Base-by-base conservation (phyloP, 257 asterid genomes). In the Capsicum pubescens region DNA sequence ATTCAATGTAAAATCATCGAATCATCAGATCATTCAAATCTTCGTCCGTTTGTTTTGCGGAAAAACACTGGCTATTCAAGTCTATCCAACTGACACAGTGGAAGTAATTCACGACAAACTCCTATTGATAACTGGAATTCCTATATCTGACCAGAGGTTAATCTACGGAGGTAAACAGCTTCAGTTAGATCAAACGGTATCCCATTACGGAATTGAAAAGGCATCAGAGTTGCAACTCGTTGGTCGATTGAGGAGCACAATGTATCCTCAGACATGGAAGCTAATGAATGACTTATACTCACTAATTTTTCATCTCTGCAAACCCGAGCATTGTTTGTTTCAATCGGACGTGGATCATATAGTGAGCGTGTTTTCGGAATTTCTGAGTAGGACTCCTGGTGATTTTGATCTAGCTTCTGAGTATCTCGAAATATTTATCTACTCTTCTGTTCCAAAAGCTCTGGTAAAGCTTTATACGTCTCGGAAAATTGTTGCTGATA, bases 241-340 rank as follows among this genome's bases (percentile, higher is more conserved):
- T 9, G 68, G 68, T 5, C 36, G 36, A 61, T 61, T 61, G 36
- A 61, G 68, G 68, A 61, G 68, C 68, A 61, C 68, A 61, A 39
- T 39, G 44, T 13, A 61, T 61, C 21, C 36, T 61, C 36, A 2
- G 7, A 6, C 36, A n/a, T 61, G 68, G 68, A n/a, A 61, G 68
- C 68, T 61, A 35, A 39, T 96, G 58, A 86, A 91, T 78, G 93
- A 89, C 2, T 83, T 94, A 12, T 87, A 91, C 12, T 87, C 92
- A 0, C 19, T 56, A 56, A 83, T 88, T 36, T 85, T 90, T 15
- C 50, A 59, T 74, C 87, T 91, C 8, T 88, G 63, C 86, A 90
- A 90, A 87, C 86, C 84, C 83, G 80, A 87, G 58, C 2, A 3
- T 11, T 6, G 7, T 19, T 19, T 6, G 5, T 0, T 26, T 64